These are phyloP conservation scores for Euphorbia celastroides DNA, from an alignment of 441 rosid species.

Conservation along the genomic window DNA sequence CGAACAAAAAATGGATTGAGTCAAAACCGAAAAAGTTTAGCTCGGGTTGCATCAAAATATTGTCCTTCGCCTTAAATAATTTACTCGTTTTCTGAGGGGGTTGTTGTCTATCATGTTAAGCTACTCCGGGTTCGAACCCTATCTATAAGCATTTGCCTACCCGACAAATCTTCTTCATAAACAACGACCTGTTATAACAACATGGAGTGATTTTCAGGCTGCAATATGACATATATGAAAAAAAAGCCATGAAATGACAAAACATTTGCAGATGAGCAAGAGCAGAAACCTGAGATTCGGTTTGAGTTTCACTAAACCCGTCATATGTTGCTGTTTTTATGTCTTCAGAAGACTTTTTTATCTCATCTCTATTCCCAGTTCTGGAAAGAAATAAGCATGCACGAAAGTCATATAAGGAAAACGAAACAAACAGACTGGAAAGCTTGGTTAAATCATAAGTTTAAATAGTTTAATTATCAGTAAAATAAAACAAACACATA, in stretches of 20 bases:
- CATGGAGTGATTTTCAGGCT: conserved; percentile 9
- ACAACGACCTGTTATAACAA: conserved; percentile 65
- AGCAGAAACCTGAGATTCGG: conserved; percentile 84
- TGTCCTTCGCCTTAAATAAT: background rate
- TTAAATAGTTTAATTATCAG: background rate
- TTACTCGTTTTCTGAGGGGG: background rate
- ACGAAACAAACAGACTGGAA: background rate
- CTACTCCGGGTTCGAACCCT: conserved; percentile 89
- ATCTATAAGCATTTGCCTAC: conserved; percentile 96
- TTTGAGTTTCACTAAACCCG: conserved; percentile 94
- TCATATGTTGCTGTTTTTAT: conserved; percentile 35
- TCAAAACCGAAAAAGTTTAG: background rate
- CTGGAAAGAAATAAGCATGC: conserved; percentile 31
- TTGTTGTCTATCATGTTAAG: conserved; percentile 30
- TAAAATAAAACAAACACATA: background rate
- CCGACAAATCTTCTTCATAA: conserved; percentile 95
- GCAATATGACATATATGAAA: background rate
- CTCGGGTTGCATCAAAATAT: background rate
- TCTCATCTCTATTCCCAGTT: conserved; percentile 41
- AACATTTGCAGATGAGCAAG: conserved; percentile 16
- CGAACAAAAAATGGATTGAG: background rate
- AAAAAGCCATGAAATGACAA: background rate
- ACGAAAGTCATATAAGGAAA: background rate
- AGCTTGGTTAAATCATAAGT: background rate
- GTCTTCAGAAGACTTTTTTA: conserved; percentile 30